Conservation (phyloP, 129 eudicot species). For the Pulicaria dysenterica region DNA sequence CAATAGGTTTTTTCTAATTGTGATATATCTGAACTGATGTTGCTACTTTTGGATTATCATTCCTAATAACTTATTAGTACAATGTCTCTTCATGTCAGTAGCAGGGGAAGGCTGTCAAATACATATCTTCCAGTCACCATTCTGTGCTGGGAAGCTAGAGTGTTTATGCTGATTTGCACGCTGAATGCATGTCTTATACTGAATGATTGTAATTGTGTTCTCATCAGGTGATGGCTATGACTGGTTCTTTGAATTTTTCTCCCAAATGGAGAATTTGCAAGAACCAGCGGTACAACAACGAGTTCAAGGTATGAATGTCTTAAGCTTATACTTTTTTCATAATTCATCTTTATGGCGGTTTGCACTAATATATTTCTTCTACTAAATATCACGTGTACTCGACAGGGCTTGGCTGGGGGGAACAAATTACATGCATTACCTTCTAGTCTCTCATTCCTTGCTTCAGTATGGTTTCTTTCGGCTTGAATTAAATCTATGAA, state of each 20-base stretch:
- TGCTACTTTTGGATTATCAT: constrained; percentile 4
- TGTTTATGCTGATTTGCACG: constrained; percentile 21
- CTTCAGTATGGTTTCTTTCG: constrained; percentile 52
- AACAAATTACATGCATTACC: constrained; percentile 42
- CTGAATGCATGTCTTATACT: constrained; percentile 18
- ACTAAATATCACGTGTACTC: constrained; percentile 21
- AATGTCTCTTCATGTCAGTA: constrained; percentile 14
- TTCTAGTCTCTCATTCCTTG: constrained; percentile 47
- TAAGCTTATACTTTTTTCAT: background rate
- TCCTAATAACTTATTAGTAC: constrained; percentile 1
- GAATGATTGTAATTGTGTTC: constrained; percentile 21
- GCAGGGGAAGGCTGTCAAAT: constrained; percentile 31
- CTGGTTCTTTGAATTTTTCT: constrained; percentile 72
- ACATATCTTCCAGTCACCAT: background rate
- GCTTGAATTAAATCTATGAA: background rate
- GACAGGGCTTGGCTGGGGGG: constrained; percentile 49
- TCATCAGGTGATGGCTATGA: constrained; percentile 44
- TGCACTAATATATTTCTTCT: constrained; percentile 3
- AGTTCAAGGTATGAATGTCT: constrained; percentile 42
- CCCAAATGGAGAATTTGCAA: constrained; percentile 57
- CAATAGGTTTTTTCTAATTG: too few species aligned
- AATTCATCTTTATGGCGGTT: background rate
- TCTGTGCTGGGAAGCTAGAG: background rate
- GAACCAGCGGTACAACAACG: constrained; percentile 51
- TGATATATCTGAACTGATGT: background rate